A percentile compares a stretch with the other conserved stretches of the same genome.
Evolutionary conservation across 2,329 filamentous ascomycete species (phyloP).

Genomic region (Colletotrichum navitas): DNA sequence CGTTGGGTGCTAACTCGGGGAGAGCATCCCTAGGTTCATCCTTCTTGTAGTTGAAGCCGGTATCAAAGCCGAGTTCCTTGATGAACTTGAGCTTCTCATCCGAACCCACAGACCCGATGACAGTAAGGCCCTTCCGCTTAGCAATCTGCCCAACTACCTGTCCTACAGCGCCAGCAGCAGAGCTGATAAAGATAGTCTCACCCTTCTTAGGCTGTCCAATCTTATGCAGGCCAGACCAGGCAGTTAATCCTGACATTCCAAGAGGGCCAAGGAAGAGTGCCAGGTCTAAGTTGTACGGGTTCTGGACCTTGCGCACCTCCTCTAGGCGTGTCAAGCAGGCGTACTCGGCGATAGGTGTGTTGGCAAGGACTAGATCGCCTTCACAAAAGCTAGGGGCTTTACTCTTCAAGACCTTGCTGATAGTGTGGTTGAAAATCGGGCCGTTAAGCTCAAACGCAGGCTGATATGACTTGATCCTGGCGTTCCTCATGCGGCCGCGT

Average conservation of each 20-base stretch:
- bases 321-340: slow-evolving; percentile 30
- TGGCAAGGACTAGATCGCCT: slow-evolving; percentile 59
- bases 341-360: slow-evolving; percentile 77
- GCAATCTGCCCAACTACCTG: slow-evolving; percentile 88
- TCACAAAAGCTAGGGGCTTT: slow-evolving; percentile 66
- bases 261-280: slow-evolving; percentile 80
- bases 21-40: slow-evolving; percentile 78
- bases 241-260: slow-evolving; percentile 71
- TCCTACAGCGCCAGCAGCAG: slow-evolving; percentile 84
- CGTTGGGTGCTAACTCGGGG: slow-evolving; percentile 78
- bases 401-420: slow-evolving; percentile 80
- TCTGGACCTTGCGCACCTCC: slow-evolving; percentile 62
- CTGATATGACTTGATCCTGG: slow-evolving; percentile 74
- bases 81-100: slow-evolving; percentile 83
- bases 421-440: slow-evolving; percentile 72
- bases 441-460: slow-evolving; percentile 71
- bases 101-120: slow-evolving; percentile 85
- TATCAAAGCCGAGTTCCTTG: slow-evolving; percentile 65
- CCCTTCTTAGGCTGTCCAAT: slow-evolving; percentile 74
- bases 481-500: slow-evolving; percentile 80
- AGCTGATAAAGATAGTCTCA: slow-evolving; percentile 85
- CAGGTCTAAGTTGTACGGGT: slow-evolving; percentile 75
- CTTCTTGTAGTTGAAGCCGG: slow-evolving; percentile 90
- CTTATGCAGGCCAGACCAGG: slow-evolving; percentile 76
- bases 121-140: slow-evolving; percentile 82